Conservation (phyloP, 768 basidiomycete genomes). For the Rhodotorula diobovata region DNA sequence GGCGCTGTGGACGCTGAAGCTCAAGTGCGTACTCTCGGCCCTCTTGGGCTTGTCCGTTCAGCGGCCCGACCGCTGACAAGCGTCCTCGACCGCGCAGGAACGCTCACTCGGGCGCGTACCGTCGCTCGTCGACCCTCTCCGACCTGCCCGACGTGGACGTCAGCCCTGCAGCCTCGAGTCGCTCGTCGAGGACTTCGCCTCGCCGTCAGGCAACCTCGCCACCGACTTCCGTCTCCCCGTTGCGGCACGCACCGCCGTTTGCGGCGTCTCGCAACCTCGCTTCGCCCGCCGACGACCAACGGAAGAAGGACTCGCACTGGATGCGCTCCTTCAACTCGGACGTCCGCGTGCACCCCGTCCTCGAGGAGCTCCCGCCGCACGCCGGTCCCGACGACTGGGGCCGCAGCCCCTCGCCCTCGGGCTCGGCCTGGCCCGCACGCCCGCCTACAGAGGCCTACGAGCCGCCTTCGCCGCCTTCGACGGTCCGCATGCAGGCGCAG, state of each 20-base stretch:
- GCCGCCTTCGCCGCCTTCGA: not conserved
- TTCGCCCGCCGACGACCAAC: not conserved
- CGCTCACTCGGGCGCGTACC: not conserved
- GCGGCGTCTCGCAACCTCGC: not conserved
- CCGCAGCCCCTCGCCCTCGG: not conserved
- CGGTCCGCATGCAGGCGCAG: not conserved
- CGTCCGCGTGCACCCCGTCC: not conserved
- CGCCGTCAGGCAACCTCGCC: too few species aligned
- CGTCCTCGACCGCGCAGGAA: not conserved
- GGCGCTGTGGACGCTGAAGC: not conserved
- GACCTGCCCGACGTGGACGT: not conserved
- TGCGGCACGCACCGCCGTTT: not conserved
- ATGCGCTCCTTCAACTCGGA: not conserved
- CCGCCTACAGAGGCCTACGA: not conserved
- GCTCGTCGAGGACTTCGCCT: not conserved
- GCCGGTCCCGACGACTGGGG: not conserved
- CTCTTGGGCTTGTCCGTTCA: not conserved
- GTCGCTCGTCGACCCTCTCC: not conserved
- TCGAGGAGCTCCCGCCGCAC: slow-evolving; percentile 1
- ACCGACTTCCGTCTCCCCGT: not conserved
- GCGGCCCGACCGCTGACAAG: not conserved
- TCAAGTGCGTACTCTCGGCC: not conserved
- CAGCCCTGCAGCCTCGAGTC: not conserved
- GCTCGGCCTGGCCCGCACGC: not conserved
- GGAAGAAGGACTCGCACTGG: not conserved